Base-by-base conservation (phyloP, 371 early-diverging fungal genomes). In the Polyrhizophydium stewartii region DNA sequence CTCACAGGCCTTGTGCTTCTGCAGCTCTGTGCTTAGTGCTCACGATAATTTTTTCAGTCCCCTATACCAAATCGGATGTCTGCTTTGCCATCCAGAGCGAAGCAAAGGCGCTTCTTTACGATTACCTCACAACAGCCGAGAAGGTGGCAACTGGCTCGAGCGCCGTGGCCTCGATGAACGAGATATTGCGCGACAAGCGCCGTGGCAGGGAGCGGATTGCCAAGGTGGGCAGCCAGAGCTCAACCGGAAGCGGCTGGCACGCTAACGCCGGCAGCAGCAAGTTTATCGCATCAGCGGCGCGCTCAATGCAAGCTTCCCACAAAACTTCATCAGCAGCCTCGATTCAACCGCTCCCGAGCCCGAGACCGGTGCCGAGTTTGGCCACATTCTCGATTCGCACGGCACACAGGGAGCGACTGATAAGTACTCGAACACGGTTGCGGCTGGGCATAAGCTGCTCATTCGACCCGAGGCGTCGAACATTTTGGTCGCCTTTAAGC, bases 21-120 rank as follows among this genome's bases (percentile, higher is more conserved):
- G 50, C 19, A 17, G 25, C 19, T 12, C 24, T 28, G 40, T 27
- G 35, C 35, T 55, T 47, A 70, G 69, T 64, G n/a, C 76, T 73
- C 61, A 68, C 67, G 1, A 71, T n/a, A n/a, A n/a, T n/a, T n/a
- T n/a, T n/a, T n/a, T 65, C 27, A 43, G 80, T 47, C 16, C 49
- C 53, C 9, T 53, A 53, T n/a, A 30, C 53, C 2, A 2, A 5
- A 10, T 3, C 25, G 31, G 87, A 88, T 51, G 87, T 89, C 24
- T 87, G 88, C 87, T 61, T 67, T 46, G 78, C 85, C 33, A 76
- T 88, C 32, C 89, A 89, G 58, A 79, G 89, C 89, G 60, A 87
- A 85, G 75, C 89, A 58, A 85, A 87, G 40, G 71, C 87, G 0
- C 66, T 91, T 5, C 67, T 91, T 31, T 85, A 86, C 68, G 89